Percentiles rank a stretch among this genome's conserved stretches.
phyloP scores from a whole-genome alignment of 805 yeast species.

The Suhomyces pyralidae region DNA sequence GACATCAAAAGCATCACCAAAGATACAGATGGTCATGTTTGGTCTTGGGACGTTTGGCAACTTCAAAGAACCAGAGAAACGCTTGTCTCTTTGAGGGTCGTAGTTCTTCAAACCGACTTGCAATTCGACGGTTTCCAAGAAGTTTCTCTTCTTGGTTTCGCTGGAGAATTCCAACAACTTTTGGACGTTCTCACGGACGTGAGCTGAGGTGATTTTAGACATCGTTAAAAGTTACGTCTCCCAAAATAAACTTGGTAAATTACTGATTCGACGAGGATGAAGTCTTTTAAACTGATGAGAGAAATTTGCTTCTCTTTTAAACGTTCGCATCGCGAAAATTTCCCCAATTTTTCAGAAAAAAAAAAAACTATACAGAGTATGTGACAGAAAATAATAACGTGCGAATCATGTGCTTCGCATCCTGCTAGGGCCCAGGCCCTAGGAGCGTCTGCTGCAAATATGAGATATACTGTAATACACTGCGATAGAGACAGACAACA shows the following conservation, averaged over 20 bases:
- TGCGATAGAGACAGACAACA: too few relatives aligned
- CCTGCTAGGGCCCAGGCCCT: constrained; percentile 7
- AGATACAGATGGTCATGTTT: constrained; percentile 99
- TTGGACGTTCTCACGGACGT: constrained; percentile 95
- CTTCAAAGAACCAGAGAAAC: constrained; percentile 99
- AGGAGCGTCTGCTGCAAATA: background rate
- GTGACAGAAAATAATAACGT: background rate
- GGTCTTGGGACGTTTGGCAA: constrained; percentile 99
- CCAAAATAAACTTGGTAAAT: constrained; percentile 54
- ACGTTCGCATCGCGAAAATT: background rate
- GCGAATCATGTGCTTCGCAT: background rate
- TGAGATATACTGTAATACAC: background rate
- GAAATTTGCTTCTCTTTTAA: background rate
- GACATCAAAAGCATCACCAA: constrained; percentile 99
- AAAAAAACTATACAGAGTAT: background rate
- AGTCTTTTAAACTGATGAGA: constrained; percentile 2
- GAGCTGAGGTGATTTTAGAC: constrained; percentile 89
- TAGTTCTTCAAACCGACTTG: constrained; percentile 99
- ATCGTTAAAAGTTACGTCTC: constrained; percentile 61
- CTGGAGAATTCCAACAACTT: constrained; percentile 84
- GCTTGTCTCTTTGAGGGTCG: constrained; percentile 99
- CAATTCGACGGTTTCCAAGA: constrained; percentile 98
- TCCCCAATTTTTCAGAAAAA: too few relatives aligned
- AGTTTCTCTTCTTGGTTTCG: constrained; percentile 99
- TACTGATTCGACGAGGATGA: constrained; percentile 58